These are phyloP conservation scores for Tylopilus sp. DNA, from an alignment of 768 basidiomycete genomes.

Conservation along the genomic window DNA sequence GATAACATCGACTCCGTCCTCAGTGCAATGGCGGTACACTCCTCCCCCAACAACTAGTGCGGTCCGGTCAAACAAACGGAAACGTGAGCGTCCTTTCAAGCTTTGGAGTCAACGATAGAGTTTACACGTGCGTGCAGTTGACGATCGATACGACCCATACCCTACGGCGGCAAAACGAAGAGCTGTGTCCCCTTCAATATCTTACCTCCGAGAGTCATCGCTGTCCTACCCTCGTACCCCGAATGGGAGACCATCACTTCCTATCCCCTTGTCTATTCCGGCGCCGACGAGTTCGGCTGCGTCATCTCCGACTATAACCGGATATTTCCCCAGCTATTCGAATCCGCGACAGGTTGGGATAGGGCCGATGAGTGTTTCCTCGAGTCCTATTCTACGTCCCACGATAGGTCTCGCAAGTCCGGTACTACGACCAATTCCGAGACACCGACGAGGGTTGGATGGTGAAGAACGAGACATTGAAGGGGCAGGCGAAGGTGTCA, in stretches of 20 bases:
- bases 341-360: slow-evolving; percentile 30
- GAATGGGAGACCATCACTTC: slow-evolving; percentile 57
- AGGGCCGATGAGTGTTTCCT: slow-evolving; percentile 53
- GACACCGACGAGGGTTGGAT: slow-evolving; percentile 47
- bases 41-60: slow-evolving; percentile 78
- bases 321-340: slow-evolving; percentile 44
- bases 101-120: background rate
- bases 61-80: slow-evolving; percentile 77
- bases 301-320: slow-evolving; percentile 69
- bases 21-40: slow-evolving; percentile 75
- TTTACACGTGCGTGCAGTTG: slow-evolving; percentile 44
- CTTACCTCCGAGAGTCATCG: slow-evolving; percentile 57
- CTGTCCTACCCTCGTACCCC: slow-evolving; percentile 46
- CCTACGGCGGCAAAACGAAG: slow-evolving; percentile 73
- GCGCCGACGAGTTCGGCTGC: slow-evolving; percentile 57
- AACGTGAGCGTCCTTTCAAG: slow-evolving; percentile 50
- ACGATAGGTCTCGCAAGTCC: slow-evolving; percentile 74
- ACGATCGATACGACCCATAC: slow-evolving; percentile 85
- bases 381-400: slow-evolving; percentile 72
- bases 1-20: slow-evolving; percentile 48
- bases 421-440: slow-evolving; percentile 64
- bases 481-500: slow-evolving; percentile 76
- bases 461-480: slow-evolving; percentile 71
- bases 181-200: slow-evolving; percentile 78
- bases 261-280: slow-evolving; percentile 66